Percentiles rank a stretch among this genome's conserved stretches.
phyloP scores from a whole-genome alignment of 805 yeast genomes.

The Aciculoconidium aculeatum region DNA sequence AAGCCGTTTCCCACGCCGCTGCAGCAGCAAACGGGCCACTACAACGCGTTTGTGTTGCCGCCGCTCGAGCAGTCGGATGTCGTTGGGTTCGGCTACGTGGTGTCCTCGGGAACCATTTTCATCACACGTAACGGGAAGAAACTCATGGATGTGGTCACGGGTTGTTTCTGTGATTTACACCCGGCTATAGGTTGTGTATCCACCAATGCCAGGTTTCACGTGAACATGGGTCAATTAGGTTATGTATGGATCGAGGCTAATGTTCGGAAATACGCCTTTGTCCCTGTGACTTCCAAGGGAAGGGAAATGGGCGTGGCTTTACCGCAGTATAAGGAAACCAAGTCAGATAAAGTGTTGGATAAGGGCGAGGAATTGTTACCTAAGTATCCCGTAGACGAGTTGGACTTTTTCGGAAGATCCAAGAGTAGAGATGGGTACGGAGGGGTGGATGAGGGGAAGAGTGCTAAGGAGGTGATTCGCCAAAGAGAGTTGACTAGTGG shows the following conservation, averaged over 20 bases:
- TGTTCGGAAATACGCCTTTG: constrained; percentile 52
- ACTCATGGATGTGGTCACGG: constrained; percentile 44
- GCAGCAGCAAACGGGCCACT: constrained; percentile 36
- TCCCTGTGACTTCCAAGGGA: constrained; percentile 42
- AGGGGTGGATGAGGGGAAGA: constrained; percentile 29
- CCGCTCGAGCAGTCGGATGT: constrained; percentile 48
- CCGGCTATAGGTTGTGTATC: constrained; percentile 51
- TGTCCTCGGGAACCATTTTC: constrained; percentile 43
- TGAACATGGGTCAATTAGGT: constrained; percentile 39
- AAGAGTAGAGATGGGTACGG: constrained; percentile 26
- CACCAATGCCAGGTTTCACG: constrained; percentile 38
- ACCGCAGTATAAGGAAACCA: constrained; percentile 26
- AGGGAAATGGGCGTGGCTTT: constrained; percentile 34
- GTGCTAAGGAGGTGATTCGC: constrained; percentile 20
- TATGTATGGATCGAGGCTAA: constrained; percentile 46
- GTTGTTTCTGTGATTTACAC: constrained; percentile 43
- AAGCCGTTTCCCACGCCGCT: constrained; percentile 51
- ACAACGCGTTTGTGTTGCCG: constrained; percentile 44
- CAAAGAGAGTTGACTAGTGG: constrained; percentile 9
- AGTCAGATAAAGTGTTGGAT: constrained; percentile 50
- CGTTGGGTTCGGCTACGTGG: constrained; percentile 49
- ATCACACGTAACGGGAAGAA: constrained; percentile 54
- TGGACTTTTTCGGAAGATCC: constrained; percentile 52
- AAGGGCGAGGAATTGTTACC: constrained; percentile 75
- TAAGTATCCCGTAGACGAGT: constrained; percentile 56